Evolutionary conservation across 2,329 filamentous ascomycete genomes (phyloP), one percentile per base, ranked within the genome.

Genomic region (Malbranchea cinnamomea): DNA sequence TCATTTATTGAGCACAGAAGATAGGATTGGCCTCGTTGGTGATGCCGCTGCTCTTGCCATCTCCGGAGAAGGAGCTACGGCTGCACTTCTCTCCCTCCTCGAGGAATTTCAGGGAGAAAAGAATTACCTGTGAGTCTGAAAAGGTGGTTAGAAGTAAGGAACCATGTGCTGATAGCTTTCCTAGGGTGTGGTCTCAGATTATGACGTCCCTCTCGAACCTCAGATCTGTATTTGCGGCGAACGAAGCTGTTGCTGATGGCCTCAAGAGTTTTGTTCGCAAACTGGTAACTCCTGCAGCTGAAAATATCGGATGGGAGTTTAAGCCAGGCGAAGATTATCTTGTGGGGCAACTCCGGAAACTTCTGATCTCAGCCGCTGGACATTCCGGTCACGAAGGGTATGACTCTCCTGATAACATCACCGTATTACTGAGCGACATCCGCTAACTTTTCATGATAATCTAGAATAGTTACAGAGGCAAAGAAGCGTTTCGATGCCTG

Each of bases 1-100:
- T 10, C 67, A 80, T 41, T 74, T 74, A 42, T 67, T 98, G 14
- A 80, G 68, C 39, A 74, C 78, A 4, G 74, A 87, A 50, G 89
- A 98, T 59, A 92, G 89, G 62, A 93, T 95, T 44, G 82, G 83
- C 23, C 71, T 94, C 30, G 72, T 94, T 35, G 84, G 82, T 37
- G 91, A 93, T 46, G 83, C 87, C 12, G 79, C 80, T 26, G 84
- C 89, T 29, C 69, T 95, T 40, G 84, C 89, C 21, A 74, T 91
- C 37, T 80, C 89, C 34, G 89, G 89, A 13, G 73, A 89, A 48
- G 77, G 78, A 28, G 81, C 73, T 3, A 93, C 85, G 0, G 65
- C 83, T 14, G 79, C 80, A 6, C 65, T 98, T 8, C 62, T 98
- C 17, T 74, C 79, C 8, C 79, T 98, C 44, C 59, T 93, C 7